Base-by-base conservation (phyloP, 768 basidiomycete species). In the Agaricus blazei region DNA sequence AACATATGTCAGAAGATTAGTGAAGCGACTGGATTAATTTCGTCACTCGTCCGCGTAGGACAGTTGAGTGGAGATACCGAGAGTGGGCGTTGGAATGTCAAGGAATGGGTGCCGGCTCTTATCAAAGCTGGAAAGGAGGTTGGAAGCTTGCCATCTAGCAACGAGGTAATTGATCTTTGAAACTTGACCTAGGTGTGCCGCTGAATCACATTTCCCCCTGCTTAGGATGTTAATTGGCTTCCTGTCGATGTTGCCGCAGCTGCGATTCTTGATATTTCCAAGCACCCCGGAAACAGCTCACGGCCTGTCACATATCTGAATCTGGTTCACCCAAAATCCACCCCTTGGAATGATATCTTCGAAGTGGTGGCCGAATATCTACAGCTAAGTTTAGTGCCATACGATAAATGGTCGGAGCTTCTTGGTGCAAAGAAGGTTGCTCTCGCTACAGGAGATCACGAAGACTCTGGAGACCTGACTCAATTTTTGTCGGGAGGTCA, bases 91-190 rank as follows among this genome's bases (percentile, higher is more conserved):
- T 80, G 78, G 78, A 75, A 71, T 52, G 54, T 63, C 9, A 59
- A 56, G 2, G 78, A 80, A 53, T 80, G 78, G 78, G 63, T 78
- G 26, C 75, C 77, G 26, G 44, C 44, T 24, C 28, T 46, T 23
- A 23, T 46, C 24, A 46, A 46, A 14, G 11, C 26, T 46, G 44
- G 44, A 11, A 46, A 46, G 26, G 14, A n/a, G 3, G 26, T 46
- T 11, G 44, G 44, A 46, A 46, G 44, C 44, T 23, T 46, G 12
- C 44, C 44, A 4, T 46, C 44, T 3, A n/a, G 44, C 23, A 11
- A 23, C 23, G 44, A 28, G 19, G 44, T 46, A 28, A 12, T n/a
- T 23, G 34, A 7, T 11, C 34, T 11, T 8, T 34, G 19, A 19
- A 19, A 19, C 19, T 19, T 19, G 1, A 19, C 19, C 19, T 19